Percentiles rank a stretch among this genome's conserved stretches.
Conservation (phyloP, 345 rosid genomes). For the Linum usitatissimum region DNA sequence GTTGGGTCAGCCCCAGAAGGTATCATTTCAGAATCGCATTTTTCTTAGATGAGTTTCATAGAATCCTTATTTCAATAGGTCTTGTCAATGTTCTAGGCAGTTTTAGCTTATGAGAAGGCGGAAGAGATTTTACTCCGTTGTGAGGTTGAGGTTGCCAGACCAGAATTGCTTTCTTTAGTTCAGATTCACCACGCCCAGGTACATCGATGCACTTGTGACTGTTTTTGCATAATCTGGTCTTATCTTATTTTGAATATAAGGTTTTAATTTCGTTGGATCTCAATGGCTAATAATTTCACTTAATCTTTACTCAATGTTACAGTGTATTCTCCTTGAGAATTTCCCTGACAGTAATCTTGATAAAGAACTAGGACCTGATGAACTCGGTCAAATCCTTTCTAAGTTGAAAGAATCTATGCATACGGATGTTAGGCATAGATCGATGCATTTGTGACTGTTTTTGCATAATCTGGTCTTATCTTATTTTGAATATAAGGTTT, state of each 20-base stretch:
- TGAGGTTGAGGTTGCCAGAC: conserved; percentile 81
- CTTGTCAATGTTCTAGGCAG: conserved; percentile 41
- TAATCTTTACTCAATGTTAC: conserved; percentile 14
- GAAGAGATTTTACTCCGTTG: conserved; percentile 69
- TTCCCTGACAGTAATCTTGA: conserved; percentile 45
- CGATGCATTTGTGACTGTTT: too few species aligned
- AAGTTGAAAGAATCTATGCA: conserved; percentile 67
- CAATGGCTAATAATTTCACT: conserved; percentile 10
- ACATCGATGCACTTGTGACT: conserved; percentile 14
- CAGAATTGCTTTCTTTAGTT: conserved; percentile 79
- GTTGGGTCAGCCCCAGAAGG: conserved; percentile 86
- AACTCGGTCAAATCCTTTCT: conserved; percentile 63
- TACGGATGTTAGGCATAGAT: conserved; percentile 56
- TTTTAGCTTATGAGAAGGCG: conserved; percentile 80
- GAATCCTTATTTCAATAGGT: conserved; percentile 9
- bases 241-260: neutral
- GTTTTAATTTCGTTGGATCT: neutral
- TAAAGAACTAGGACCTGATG: conserved; percentile 69
- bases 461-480: too few species aligned
- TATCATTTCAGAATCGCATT: conserved; percentile 18
- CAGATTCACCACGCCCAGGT: conserved; percentile 99
- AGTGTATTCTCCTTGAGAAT: conserved; percentile 78
- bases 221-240: neutral
- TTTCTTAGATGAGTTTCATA: conserved; percentile 5
- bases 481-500: too few species aligned